Evolutionary conservation across 31 red algal genomes (phyloP).

Genomic region (Odonthalia washingtoniensis): DNA sequence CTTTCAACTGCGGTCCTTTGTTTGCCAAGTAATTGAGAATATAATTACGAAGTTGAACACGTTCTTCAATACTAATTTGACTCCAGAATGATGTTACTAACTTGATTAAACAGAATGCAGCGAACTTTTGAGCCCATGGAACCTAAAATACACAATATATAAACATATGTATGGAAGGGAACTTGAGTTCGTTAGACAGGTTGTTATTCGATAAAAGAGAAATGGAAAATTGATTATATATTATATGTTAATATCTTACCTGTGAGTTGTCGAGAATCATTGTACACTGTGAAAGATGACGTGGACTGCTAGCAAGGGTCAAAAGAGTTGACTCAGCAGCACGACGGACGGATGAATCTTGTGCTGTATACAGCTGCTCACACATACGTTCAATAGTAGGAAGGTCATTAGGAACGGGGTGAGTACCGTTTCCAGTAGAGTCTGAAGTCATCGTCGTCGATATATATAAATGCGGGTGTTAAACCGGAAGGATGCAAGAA

Average conservation of each 20-base stretch:
- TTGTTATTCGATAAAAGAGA: background rate
- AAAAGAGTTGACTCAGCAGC: conserved; percentile 74
- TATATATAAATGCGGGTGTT: background rate
- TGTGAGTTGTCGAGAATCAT: conserved; percentile 85
- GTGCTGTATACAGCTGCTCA: conserved; percentile 82
- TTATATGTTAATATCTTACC: conserved; percentile 44
- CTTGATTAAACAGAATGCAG: conserved; percentile 75
- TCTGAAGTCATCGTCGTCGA: conserved; percentile 15
- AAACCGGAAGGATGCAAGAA: too few species aligned
- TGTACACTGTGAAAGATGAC: conserved; percentile 72
- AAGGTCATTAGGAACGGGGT: conserved; percentile 63
- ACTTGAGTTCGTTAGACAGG: background rate
- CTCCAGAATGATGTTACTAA: conserved; percentile 78
- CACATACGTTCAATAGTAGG: conserved; percentile 80
- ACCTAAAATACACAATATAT: conserved; percentile 26
- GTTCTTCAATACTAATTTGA: conserved; percentile 62
- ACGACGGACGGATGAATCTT: conserved; percentile 66
- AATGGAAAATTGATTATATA: background rate
- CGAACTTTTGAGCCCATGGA: conserved; percentile 81
- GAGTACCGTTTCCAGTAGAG: conserved; percentile 57
- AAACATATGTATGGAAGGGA: conserved; percentile 1
- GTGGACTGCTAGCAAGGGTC: conserved; percentile 61
- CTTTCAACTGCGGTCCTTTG: conserved; percentile 71
- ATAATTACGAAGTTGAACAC: conserved; percentile 86
- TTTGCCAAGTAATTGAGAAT: conserved; percentile 83